Conservation (phyloP, 768 basidiomycete genomes). For the Neoboletus subvelutipes region DNA sequence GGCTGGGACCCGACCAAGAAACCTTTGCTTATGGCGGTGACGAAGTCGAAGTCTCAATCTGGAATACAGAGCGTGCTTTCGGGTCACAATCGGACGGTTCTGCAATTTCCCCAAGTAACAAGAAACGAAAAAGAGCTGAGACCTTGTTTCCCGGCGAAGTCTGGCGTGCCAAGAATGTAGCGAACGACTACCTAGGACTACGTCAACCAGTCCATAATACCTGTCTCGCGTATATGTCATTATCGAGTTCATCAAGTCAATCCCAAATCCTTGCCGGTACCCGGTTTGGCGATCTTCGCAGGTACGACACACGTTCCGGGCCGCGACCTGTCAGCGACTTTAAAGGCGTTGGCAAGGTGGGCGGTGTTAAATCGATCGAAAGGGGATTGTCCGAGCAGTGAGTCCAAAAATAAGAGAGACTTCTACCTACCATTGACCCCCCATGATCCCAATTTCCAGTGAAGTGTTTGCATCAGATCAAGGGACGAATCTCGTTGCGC, state of each 20-base stretch:
- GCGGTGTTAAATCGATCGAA: conserved; percentile 60
- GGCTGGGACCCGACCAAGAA: conserved; percentile 47
- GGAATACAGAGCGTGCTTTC: conserved; percentile 68
- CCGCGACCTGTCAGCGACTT: conserved; percentile 70
- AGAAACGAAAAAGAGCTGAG: conserved; percentile 60
- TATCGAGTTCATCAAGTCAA: conserved; percentile 33
- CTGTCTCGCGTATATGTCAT: conserved; percentile 57
- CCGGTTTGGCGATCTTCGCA: conserved; percentile 66
- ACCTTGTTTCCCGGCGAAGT: conserved; percentile 67
- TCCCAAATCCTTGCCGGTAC: conserved; percentile 71
- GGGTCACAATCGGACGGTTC: conserved; percentile 20
- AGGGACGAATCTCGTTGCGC: conserved; percentile 57
- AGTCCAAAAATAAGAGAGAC: conserved; percentile 24
- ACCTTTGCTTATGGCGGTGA: conserved; percentile 83
- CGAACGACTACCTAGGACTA: conserved; percentile 72
- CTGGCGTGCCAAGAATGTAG: conserved; percentile 85
- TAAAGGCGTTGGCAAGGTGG: conserved; percentile 55
- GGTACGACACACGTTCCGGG: conserved; percentile 74
- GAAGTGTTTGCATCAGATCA: conserved; percentile 70
- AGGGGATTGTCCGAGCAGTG: conserved; percentile 65
- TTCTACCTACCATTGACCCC: neutral
- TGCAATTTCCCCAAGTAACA: conserved; percentile 12
- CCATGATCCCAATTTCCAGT: conserved; percentile 35
- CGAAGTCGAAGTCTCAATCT: conserved; percentile 81
- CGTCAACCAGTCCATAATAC: conserved; percentile 80